Conservation (phyloP, 768 basidiomycete species). For the Termitomyces sp. region DNA sequence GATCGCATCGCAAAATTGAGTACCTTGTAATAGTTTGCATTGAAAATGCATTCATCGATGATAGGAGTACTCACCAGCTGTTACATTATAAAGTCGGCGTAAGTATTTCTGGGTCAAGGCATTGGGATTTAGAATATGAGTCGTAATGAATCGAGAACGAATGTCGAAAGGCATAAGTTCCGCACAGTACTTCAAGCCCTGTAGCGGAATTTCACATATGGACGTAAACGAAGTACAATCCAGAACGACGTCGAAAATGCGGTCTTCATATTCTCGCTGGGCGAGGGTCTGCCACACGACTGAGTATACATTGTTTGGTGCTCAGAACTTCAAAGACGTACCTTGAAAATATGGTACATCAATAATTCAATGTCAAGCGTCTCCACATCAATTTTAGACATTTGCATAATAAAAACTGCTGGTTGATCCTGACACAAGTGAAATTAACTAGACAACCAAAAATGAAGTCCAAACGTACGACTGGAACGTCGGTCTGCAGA, state of each 20-base stretch:
- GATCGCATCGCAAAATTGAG: conserved; percentile 45
- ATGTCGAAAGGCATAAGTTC: conserved; percentile 73
- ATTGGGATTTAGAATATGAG: conserved; percentile 75
- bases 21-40: conserved; percentile 29
- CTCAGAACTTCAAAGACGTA: conserved; percentile 15
- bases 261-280: conserved; percentile 39
- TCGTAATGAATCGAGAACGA: conserved; percentile 49
- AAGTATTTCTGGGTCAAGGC: conserved; percentile 66
- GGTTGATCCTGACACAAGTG: conserved; percentile 31
- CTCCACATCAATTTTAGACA: conserved; percentile 74
- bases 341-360: conserved; percentile 77
- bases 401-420: conserved; percentile 56
- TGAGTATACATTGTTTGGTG: not conserved
- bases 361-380: conserved; percentile 73
- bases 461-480: conserved; percentile 29
- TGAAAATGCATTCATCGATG: not conserved
- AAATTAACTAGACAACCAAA: not conserved
- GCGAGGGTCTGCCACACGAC: conserved; percentile 40
- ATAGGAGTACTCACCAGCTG: conserved; percentile 31
- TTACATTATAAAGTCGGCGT: conserved; percentile 71
- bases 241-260: conserved; percentile 65
- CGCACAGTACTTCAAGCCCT: conserved; percentile 75
- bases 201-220: conserved; percentile 72
- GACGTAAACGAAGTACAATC: conserved; percentile 79
- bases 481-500: conserved; percentile 42